These are phyloP conservation scores for Zizania palustris DNA, from an alignment of 202 grass and related monocot species.

Conservation along the genomic window DNA sequence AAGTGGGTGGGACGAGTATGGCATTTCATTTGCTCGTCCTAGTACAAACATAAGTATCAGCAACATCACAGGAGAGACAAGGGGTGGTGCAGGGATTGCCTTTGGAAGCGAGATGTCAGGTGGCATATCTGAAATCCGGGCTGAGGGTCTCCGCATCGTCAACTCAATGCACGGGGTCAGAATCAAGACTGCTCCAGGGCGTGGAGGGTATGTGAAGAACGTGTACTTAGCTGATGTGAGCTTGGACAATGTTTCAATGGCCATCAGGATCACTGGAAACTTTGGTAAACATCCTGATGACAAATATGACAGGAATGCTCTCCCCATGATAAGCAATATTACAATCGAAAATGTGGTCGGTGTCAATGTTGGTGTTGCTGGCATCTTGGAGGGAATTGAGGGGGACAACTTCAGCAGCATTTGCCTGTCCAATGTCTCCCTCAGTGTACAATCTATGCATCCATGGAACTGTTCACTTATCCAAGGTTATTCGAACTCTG, in stretches of 20 bases:
- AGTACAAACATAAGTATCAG: conserved; percentile 89
- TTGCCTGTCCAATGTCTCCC: conserved; percentile 80
- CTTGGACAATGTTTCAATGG: conserved; percentile 81
- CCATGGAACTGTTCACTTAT: conserved; percentile 91
- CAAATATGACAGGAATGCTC: conserved; percentile 71
- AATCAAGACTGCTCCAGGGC: conserved; percentile 83
- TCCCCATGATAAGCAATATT: conserved; percentile 78
- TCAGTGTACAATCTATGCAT: conserved; percentile 57
- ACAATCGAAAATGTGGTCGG: conserved; percentile 74
- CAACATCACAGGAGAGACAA: conserved; percentile 60
- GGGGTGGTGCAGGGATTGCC: conserved; percentile 78
- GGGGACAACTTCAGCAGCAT: conserved; percentile 91
- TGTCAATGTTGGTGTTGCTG: conserved; percentile 59
- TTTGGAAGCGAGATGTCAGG: conserved; percentile 98
- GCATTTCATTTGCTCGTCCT: conserved; percentile 76
- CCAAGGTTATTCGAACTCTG: conserved; percentile 84
- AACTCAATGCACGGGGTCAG: conserved; percentile 84
- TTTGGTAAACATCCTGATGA: conserved; percentile 87
- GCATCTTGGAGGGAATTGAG: conserved; percentile 74
- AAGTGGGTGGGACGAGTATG: conserved; percentile 96
- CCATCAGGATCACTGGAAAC: conserved; percentile 82
- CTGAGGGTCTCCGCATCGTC: conserved; percentile 56
- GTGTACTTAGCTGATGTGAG: conserved; percentile 66
- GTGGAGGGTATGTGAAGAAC: conserved; percentile 79
- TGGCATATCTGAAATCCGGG: conserved; percentile 73